These are phyloP conservation scores for Penicillium daleae DNA, from an alignment of 495 filamentous ascomycete genomes.

Conservation along the genomic window DNA sequence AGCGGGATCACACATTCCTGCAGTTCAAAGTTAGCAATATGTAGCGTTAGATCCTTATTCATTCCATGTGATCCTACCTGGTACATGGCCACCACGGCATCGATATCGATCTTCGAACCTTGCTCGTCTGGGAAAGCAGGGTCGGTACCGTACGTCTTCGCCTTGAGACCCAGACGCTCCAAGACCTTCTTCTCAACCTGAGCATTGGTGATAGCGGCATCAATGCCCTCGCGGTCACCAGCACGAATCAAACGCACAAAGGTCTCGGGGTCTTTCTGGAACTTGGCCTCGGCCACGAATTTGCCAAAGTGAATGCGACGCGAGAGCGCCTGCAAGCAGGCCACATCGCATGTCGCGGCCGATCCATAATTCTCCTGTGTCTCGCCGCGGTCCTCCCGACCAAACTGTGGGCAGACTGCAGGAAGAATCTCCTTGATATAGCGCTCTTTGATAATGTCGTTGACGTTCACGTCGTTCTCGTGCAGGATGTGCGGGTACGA, in stretches of 20 bases:
- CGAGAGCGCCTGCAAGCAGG: constrained; percentile 87
- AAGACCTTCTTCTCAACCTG: constrained; percentile 92
- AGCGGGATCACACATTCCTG: constrained; percentile 91
- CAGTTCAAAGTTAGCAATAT: constrained; percentile 28
- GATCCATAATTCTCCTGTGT: constrained; percentile 95
- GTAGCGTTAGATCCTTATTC: not conserved
- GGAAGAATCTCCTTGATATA: constrained; percentile 88
- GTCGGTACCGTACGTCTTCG: constrained; percentile 92
- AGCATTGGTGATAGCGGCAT: constrained; percentile 85
- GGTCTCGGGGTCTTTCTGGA: constrained; percentile 75
- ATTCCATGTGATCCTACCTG: constrained; percentile 52
- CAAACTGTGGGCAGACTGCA: constrained; percentile 71
- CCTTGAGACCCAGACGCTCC: constrained; percentile 85
- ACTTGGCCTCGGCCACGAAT: constrained; percentile 99
- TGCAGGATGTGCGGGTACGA: constrained; percentile 91
- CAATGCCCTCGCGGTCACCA: constrained; percentile 78
- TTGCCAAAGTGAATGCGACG: constrained; percentile 96
- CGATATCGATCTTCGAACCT: constrained; percentile 80
- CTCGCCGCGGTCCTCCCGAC: constrained; percentile 77
- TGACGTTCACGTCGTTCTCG: constrained; percentile 89
- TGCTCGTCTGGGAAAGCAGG: constrained; percentile 65
- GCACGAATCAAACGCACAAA: constrained; percentile 81
- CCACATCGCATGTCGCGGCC: constrained; percentile 87
- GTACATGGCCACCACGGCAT: constrained; percentile 94
- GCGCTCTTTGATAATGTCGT: constrained; percentile 79